phyloP scores from a whole-genome alignment of 108 stramenopile species.

The Nitzschia sp. region DNA sequence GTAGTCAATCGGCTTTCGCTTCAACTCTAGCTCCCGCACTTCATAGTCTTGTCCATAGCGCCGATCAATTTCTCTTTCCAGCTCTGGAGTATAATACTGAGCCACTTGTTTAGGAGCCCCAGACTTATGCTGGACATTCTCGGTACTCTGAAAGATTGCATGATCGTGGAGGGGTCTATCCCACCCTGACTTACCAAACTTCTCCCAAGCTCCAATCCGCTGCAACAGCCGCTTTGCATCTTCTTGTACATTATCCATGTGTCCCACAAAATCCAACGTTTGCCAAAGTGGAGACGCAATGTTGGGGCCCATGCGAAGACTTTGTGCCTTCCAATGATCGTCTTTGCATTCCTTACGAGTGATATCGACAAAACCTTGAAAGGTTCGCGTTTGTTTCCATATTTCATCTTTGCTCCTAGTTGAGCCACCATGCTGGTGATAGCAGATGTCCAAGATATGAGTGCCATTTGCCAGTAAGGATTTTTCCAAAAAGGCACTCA shows the following conservation, averaged over 20 bases:
- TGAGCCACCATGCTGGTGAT: neutral
- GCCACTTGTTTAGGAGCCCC: neutral
- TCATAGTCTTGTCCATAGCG: neutral
- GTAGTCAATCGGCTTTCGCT: too few relatives aligned
- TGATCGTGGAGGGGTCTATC: slow-evolving; percentile 2
- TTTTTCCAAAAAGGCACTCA: slow-evolving; percentile 38
- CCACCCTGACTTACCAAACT: slow-evolving; percentile 40
- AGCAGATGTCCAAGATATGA: slow-evolving; percentile 7
- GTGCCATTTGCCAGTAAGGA: slow-evolving; percentile 11
- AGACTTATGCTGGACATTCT: neutral
- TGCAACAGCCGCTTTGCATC: slow-evolving; percentile 33
- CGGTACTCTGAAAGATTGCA: neutral
- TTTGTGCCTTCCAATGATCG: neutral
- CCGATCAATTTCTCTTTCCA: neutral
- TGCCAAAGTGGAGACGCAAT: slow-evolving; percentile 31
- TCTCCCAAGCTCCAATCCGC: slow-evolving; percentile 39
- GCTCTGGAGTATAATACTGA: slow-evolving; percentile 1
- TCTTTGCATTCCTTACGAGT: neutral
- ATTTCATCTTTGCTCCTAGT: too few relatives aligned
- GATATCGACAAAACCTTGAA: slow-evolving; percentile 5
- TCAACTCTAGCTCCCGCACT: too few relatives aligned
- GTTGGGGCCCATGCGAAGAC: slow-evolving; percentile 39
- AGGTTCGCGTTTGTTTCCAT: too few relatives aligned
- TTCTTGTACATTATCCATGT: slow-evolving; percentile 24
- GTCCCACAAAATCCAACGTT: slow-evolving; percentile 44